These are phyloP conservation scores for Quercus berberidifolia DNA, from an alignment of 306 rosid genomes.

Conservation along the genomic window DNA sequence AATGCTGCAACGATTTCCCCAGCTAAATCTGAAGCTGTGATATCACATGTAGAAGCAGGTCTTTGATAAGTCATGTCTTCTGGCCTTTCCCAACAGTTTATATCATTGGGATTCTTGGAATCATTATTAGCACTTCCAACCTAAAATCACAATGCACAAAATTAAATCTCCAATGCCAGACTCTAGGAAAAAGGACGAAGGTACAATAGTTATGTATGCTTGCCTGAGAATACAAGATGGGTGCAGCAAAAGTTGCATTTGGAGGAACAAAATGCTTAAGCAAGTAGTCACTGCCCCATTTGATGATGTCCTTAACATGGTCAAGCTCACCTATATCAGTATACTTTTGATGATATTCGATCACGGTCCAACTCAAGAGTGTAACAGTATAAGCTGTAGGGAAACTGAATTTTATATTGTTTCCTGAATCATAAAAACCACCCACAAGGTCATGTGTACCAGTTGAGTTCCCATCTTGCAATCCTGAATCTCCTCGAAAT, in stretches of 20 bases:
- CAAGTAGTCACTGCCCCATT: conserved; percentile 83
- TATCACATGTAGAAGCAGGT: conserved; percentile 54
- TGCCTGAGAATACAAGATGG: conserved; percentile 69
- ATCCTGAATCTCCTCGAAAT: conserved; percentile 73
- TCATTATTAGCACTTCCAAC: conserved; percentile 59
- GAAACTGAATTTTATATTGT: conserved; percentile 76
- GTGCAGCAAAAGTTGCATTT: conserved; percentile 33
- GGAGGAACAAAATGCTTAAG: conserved; percentile 53
- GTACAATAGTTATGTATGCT: conserved; percentile 7
- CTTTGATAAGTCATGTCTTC: conserved; percentile 65
- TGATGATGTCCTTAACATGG: conserved; percentile 76
- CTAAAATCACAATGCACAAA: conserved; percentile 28
- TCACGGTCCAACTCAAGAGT: conserved; percentile 73
- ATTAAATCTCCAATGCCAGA: neutral
- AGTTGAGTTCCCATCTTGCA: conserved; percentile 49
- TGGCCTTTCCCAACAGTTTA: conserved; percentile 75
- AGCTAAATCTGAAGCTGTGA: conserved; percentile 69
- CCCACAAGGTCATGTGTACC: conserved; percentile 44
- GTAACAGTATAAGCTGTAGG: conserved; percentile 78
- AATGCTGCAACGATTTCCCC: conserved; percentile 78
- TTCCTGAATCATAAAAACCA: conserved; percentile 94
- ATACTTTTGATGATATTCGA: conserved; percentile 73
- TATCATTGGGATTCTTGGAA: conserved; percentile 34
- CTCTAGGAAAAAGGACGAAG: neutral
- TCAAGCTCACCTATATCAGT: conserved; percentile 61